These are phyloP conservation scores for Lablab purpureus DNA, from an alignment of 306 rosid species.

Conservation along the genomic window DNA sequence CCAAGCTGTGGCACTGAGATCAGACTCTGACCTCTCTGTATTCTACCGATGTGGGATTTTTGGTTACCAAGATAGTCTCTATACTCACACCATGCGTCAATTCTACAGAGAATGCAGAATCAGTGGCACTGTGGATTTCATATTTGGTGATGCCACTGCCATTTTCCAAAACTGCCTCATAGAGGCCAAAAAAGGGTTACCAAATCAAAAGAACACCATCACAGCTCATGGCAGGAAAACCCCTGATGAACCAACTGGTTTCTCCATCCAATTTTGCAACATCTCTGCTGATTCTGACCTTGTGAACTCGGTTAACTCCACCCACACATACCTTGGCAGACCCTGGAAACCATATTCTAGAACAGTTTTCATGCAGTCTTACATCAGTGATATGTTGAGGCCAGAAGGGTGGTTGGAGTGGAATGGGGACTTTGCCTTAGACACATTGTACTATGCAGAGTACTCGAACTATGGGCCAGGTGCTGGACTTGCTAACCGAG, in stretches of 20 bases:
- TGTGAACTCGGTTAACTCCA: slow-evolving; percentile 35
- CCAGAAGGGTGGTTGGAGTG: slow-evolving; percentile 90
- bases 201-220: slow-evolving; percentile 76
- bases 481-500: slow-evolving; percentile 44
- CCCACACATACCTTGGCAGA: slow-evolving; percentile 68
- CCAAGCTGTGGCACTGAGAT: slow-evolving; percentile 79
- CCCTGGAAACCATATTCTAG: slow-evolving; percentile 78
- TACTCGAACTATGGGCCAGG: slow-evolving; percentile 73
- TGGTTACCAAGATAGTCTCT: slow-evolving; percentile 76
- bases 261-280: slow-evolving; percentile 69
- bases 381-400: slow-evolving; percentile 53
- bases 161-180: slow-evolving; percentile 74
- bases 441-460: slow-evolving; percentile 72
- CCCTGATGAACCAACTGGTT: slow-evolving; percentile 60
- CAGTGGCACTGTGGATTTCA: slow-evolving; percentile 78
- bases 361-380: slow-evolving; percentile 67
- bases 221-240: slow-evolving; percentile 75
- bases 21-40: slow-evolving; percentile 77
- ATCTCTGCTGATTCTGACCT: slow-evolving; percentile 51
- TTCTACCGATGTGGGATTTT: slow-evolving; percentile 62
- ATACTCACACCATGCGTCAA: slow-evolving; percentile 74
- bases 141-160: slow-evolving; percentile 70
- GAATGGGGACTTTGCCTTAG: slow-evolving; percentile 53
- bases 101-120: slow-evolving; percentile 77
- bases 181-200: slow-evolving; percentile 58